These are phyloP conservation scores for Mycena venus DNA, from an alignment of 768 basidiomycete genomes.

Conservation along the genomic window DNA sequence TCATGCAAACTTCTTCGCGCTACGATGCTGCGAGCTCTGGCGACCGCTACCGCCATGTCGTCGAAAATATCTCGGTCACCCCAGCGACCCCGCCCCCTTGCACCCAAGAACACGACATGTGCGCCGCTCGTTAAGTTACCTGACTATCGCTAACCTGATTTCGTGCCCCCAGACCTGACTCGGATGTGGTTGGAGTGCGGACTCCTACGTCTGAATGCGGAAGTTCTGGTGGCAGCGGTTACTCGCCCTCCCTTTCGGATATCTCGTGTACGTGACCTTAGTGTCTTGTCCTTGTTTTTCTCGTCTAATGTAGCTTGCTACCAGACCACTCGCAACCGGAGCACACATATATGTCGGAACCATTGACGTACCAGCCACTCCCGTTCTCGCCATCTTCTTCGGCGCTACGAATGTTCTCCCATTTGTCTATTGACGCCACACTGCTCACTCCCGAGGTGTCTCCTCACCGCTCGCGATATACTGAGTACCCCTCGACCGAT, in stretches of 20 bases:
- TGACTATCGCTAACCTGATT: not conserved
- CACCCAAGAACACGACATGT: not conserved
- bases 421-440: not conserved
- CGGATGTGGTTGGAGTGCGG: not conserved
- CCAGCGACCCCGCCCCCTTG: not conserved
- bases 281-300: not conserved
- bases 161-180: not conserved
- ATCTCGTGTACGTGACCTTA: not conserved
- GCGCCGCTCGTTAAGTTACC: not conserved
- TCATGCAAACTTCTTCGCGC: not conserved
- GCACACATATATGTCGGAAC: not conserved
- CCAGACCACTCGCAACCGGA: not conserved
- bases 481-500: not conserved
- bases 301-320: not conserved
- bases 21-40: not conserved
- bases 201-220: constrained; percentile 1
- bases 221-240: not conserved
- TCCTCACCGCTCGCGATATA: not conserved
- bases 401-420: not conserved
- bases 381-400: not conserved
- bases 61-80: not conserved
- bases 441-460: not conserved
- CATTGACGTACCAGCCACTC: not conserved
- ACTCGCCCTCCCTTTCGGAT: constrained; percentile 3
- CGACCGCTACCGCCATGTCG: not conserved